Percentiles rank a stretch among this genome's conserved stretches.
Evolutionary conservation across 2,329 filamentous ascomycete genomes (phyloP).

Genomic region (Epichloe festucae): DNA sequence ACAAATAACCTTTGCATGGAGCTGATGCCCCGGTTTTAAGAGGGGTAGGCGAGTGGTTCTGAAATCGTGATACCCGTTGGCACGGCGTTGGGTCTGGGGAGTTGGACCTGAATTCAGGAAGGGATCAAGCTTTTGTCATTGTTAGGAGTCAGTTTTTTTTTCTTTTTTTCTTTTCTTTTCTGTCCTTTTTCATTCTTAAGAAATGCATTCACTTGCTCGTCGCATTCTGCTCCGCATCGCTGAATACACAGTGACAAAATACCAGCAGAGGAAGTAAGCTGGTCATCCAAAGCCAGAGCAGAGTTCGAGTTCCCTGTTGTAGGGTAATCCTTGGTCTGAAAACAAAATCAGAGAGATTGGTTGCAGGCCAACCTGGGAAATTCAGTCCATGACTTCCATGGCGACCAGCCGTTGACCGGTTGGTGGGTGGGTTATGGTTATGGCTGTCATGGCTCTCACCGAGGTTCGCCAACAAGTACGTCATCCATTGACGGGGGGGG

Average conservation of each 20-base stretch:
- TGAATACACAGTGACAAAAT: neutral
- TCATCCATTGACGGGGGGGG: neutral
- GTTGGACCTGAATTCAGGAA: neutral
- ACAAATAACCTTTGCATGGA: neutral
- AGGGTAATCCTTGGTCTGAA: too few species aligned
- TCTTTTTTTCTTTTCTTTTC: neutral
- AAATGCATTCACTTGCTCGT: neutral
- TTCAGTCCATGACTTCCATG: too few species aligned
- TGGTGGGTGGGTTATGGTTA: neutral
- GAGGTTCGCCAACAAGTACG: neutral
- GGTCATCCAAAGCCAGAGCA: neutral
- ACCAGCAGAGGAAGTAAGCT: neutral
- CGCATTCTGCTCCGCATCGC: neutral
- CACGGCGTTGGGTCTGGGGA: conserved; percentile 9
- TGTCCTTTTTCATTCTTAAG: neutral
- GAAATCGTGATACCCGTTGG: conserved; percentile 13
- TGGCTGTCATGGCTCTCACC: neutral
- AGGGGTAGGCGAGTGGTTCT: conserved; percentile 2
- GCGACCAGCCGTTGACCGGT: too few species aligned
- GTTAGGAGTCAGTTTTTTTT: neutral
- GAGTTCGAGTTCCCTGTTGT: too few species aligned
- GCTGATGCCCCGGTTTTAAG: neutral
- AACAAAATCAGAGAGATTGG: too few species aligned
- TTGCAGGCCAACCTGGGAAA: too few species aligned
- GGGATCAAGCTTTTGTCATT: neutral